Base-by-base conservation (phyloP, 129 eudicot genomes). In the Gnaphalium uliginosum region DNA sequence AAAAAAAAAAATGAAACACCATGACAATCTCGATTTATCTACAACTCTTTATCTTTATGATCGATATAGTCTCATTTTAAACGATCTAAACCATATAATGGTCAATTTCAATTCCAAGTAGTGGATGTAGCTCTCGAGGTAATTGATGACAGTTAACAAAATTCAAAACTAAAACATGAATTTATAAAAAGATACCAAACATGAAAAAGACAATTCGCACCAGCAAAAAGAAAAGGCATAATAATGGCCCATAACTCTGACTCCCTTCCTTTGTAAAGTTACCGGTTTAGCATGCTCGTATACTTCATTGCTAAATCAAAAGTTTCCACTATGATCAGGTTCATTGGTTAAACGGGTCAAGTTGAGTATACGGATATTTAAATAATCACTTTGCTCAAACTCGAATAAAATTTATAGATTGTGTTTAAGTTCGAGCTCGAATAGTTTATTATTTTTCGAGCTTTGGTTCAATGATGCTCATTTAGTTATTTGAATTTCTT, bases 171-270 rank as follows among this genome's bases (percentile, higher is more conserved):
- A 29, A 18, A 64, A 29, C 5, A 29, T 63, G 67, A 14, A 0
- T 15, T 11, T 62, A 13, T 46, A 46, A 9, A 1, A 14, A 27
- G 22, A 62, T 62, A 62, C 68, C 68, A 27, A 32, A n/a, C 69
- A 17, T 32, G 26, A 66, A 66, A 10, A 6, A 4, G 71, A 66
- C 26, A 66, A 66, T 18, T 32, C 26, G 15, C 30, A 66, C 26
- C 53, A 66, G 71, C 71, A 19, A 35, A 66, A 66, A 66, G 53
- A n/a, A 66, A 66, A 66, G 71, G 24, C 71, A 66, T 35, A 66
- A 66, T 35, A 66, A 66, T 66, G 71, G 30, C 51, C 71, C 30
- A 66, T 33, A 66, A 66, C 71, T 21, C 71, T 66, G 71, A 30
- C 69, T 64, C 48, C 10, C 53, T 10, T 19, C 71, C 53, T 33